Evolutionary conservation across 148 eudicot genomes (phyloP).

Genomic region (Chenopodium berlandieri): DNA sequence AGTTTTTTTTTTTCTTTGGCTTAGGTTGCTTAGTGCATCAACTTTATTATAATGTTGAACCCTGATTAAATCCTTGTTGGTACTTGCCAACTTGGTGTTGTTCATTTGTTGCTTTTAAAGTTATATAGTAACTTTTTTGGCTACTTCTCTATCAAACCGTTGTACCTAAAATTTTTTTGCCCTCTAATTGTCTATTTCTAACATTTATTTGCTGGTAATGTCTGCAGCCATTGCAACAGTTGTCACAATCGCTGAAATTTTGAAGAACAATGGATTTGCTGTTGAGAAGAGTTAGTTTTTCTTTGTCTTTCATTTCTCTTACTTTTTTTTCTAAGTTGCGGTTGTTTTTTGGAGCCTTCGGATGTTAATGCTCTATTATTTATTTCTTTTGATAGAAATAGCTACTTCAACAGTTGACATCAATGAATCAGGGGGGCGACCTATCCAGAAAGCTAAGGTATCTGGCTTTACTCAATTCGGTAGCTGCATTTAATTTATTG

Average conservation of each 20-base stretch:
- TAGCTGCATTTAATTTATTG: background rate
- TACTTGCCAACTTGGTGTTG: no score
- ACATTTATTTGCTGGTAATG: background rate
- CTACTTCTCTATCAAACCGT: background rate
- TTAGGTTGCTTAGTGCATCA: background rate
- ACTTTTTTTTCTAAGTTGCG: background rate
- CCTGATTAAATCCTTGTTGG: background rate
- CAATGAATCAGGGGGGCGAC: slow-evolving; percentile 63
- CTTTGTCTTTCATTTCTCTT: background rate
- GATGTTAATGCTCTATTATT: slow-evolving; percentile 2
- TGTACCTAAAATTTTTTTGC: background rate
- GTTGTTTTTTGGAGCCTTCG: background rate
- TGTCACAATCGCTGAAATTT: slow-evolving; percentile 68
- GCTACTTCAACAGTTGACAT: slow-evolving; percentile 64
- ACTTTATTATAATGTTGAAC: background rate
- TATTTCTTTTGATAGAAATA: slow-evolving; percentile 42
- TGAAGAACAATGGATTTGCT: slow-evolving; percentile 75
- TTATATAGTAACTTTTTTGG: no score
- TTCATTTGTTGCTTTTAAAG: no score
- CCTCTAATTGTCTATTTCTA: background rate
- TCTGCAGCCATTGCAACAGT: slow-evolving; percentile 75
- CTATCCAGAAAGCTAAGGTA: slow-evolving; percentile 80
- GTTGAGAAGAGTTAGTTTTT: slow-evolving; percentile 58
- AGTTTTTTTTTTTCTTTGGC: background rate
- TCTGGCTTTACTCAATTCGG: background rate